These are phyloP conservation scores for Pyronema omphalodes DNA, from an alignment of 495 filamentous ascomycete genomes.

Conservation along the genomic window DNA sequence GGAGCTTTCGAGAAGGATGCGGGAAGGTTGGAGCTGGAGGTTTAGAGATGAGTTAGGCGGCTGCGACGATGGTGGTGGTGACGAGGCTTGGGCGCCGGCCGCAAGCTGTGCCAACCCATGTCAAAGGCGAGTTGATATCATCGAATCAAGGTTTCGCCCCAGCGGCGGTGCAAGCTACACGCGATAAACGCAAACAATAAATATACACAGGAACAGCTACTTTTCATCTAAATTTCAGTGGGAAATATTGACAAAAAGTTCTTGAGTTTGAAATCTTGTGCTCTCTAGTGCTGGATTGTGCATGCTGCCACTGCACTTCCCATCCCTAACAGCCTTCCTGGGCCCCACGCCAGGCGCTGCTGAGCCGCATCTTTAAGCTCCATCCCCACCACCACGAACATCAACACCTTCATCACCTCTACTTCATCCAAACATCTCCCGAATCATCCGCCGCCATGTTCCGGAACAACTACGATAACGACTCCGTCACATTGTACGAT, in stretches of 20 bases:
- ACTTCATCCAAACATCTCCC: slow-evolving; percentile 5
- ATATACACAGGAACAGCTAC: too few relatives aligned
- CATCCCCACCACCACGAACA: slow-evolving; percentile 21
- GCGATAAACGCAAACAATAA: not conserved
- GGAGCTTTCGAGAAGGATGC: slow-evolving; percentile 10
- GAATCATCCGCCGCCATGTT: slow-evolving; percentile 51
- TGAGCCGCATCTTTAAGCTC: slow-evolving; percentile 5
- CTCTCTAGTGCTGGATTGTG: slow-evolving; percentile 1
- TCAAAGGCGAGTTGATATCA: not conserved
- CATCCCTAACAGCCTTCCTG: slow-evolving; percentile 1
- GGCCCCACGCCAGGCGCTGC: not conserved
- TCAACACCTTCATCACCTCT: slow-evolving; percentile 13
- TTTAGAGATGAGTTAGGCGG: not conserved
- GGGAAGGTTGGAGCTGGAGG: slow-evolving; percentile 25
- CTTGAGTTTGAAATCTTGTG: too few relatives aligned
- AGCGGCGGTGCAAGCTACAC: not conserved
- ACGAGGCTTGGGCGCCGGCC: not conserved
- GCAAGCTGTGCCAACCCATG: not conserved
- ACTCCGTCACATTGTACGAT: slow-evolving; percentile 93
- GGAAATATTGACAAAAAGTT: too few relatives aligned
- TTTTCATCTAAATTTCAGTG: too few relatives aligned
- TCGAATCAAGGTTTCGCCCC: too few relatives aligned
- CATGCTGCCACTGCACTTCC: not conserved
- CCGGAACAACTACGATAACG: slow-evolving; percentile 99
- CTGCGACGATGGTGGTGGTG: not conserved